Evolutionary conservation across 2,329 filamentous ascomycete species (phyloP), one percentile per base, ranked within the genome.

Genomic region (Plenodomus lindquistii): DNA sequence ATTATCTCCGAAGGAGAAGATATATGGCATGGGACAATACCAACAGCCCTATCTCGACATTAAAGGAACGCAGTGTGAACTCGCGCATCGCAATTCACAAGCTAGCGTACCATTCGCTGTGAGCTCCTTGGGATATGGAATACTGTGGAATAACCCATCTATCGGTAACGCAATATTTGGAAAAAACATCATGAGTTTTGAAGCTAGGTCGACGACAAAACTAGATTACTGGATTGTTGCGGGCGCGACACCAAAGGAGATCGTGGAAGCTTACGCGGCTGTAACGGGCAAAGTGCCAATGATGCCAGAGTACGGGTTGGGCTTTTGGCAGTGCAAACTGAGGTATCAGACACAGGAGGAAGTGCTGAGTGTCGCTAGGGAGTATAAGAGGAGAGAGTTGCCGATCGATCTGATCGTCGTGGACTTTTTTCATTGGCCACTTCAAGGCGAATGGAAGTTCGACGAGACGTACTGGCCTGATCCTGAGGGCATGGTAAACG

Each of bases 1-100:
- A 1, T 62, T 81, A 1, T 56, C 79, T 44, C 67, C 71, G 0
- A 71, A 79, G 16, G 85, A 87, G 63, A 82, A 79, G 60, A 80
- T 87, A n/a, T 87, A 78, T 58, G 85, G 85, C 17, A 87, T 87
- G 84, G 85, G 85, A 0, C 85, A 87, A 66, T 87, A 87, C 50
- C 85, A 87, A 59, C 84, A 87, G 55, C 80, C 82, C 0, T 77
- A 75, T 42, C 72, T 87, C n/a, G 77, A 87, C 60, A 73, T 87
- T 40, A 87, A 86, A 56, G 85, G 85, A 0, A 62, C 74, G 0
- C 83, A 87, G 47, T 66, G 87, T 1, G 85, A 87, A 60, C 76
- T 87, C 2, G 84, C 85, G 0, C 85, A 87, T 31, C 78, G 84
- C 1, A 87, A 87, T 61, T 86, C 83, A 0, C 85, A 87, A 64